These are phyloP conservation scores for Verticillium zaregamsianum DNA, from an alignment of 2,329 filamentous ascomycete genomes.

Conservation along the genomic window DNA sequence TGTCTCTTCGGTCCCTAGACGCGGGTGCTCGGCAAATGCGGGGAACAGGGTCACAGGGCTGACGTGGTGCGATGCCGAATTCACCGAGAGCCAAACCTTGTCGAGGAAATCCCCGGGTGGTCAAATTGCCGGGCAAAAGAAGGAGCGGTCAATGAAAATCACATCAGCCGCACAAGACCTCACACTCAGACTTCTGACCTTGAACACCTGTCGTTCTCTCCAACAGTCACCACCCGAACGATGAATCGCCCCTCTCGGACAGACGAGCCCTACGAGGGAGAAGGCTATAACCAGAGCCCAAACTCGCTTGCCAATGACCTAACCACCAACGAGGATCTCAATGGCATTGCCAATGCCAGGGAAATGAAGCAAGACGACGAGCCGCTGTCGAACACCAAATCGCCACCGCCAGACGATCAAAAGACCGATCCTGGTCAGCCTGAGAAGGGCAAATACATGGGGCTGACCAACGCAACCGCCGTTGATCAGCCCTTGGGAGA, in stretches of 20 bases:
- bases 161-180: neutral
- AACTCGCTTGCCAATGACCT: slow-evolving; percentile 40
- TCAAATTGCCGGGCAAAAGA: neutral
- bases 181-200: too few relatives aligned
- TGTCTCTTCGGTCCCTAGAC: neutral
- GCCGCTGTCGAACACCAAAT: neutral
- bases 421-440: neutral
- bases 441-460: neutral
- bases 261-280: slow-evolving; percentile 44
- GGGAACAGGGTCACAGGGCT: neutral
- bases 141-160: neutral
- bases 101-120: neutral
- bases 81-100: neutral
- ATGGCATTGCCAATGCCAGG: slow-evolving; percentile 48
- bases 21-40: neutral
- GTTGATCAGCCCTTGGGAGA: slow-evolving; percentile 11
- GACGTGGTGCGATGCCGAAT: neutral
- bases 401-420: neutral
- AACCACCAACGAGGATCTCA: slow-evolving; percentile 52
- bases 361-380: neutral
- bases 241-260: slow-evolving; percentile 55
- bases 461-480: neutral
- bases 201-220: neutral
- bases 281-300: slow-evolving; percentile 51
- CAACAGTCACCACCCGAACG: slow-evolving; percentile 1